A percentile compares a stretch with the other conserved stretches of the same genome.
Conservation (phyloP, 2,329 filamentous ascomycete species). For the Alternaria ethzedia region DNA sequence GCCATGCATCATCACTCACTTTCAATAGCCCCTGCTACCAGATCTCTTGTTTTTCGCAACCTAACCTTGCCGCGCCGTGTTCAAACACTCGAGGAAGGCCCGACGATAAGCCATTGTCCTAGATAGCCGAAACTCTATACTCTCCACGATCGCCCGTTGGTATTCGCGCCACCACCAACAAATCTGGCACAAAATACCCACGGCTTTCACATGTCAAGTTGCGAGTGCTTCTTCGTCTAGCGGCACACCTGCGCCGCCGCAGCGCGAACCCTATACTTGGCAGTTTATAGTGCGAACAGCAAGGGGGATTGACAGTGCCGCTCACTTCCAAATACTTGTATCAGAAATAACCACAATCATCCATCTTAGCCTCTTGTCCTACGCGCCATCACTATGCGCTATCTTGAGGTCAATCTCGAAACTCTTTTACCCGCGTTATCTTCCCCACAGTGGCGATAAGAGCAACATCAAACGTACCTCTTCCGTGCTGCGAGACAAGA, state of each 20-base stretch:
- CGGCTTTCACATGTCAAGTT: background rate
- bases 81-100: background rate
- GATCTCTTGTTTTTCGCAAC: background rate
- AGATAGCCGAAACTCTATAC: slow-evolving; percentile 9
- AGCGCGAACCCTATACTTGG: background rate
- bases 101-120: slow-evolving; percentile 1
- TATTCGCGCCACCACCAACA: background rate
- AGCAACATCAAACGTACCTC: background rate
- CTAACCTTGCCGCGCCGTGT: background rate
- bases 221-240: background rate
- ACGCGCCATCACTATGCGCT: background rate
- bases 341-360: background rate
- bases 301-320: background rate
- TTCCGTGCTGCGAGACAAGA: background rate
- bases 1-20: background rate
- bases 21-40: background rate
- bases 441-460: background rate
- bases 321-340: background rate
- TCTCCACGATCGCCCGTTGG: background rate
- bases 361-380: background rate
- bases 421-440: background rate
- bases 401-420: background rate
- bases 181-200: background rate
- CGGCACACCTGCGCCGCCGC: background rate
- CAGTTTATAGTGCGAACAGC: background rate